Percentiles rank a stretch among this genome's conserved stretches.
These are phyloP conservation scores for Phytophthora pistaciae DNA, from an alignment of 352 stramenopile species.

Conservation along the genomic window DNA sequence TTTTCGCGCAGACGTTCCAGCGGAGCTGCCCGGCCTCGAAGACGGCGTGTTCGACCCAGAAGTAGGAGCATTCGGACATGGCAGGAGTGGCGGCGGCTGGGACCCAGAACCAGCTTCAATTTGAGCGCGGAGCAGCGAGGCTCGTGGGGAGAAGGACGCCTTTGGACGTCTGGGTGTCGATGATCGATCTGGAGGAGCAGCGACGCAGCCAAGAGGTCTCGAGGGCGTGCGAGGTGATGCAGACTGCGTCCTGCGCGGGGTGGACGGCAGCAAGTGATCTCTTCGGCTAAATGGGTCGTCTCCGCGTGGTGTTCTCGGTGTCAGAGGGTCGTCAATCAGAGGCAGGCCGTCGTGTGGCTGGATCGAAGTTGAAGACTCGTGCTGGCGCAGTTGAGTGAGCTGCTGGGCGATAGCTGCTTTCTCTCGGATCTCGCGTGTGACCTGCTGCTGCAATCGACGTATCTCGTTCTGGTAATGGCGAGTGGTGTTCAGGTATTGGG, in stretches of 20 bases:
- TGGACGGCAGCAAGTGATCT: constrained; percentile 8
- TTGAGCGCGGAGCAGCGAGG: constrained; percentile 30
- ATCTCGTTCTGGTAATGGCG: constrained; percentile 80
- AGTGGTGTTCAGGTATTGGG: constrained; percentile 44
- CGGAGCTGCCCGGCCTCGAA: constrained; percentile 20
- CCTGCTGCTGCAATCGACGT: constrained; percentile 66
- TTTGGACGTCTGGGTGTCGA: constrained; percentile 39
- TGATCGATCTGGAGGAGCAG: constrained; percentile 18
- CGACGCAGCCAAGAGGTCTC: constrained; percentile 4
- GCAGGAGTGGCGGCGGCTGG: constrained; percentile 1
- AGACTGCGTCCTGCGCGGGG: constrained; percentile 22
- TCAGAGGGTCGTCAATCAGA: constrained; percentile 6
- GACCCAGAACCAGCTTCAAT: background rate
- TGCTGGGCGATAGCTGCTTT: constrained; percentile 61
- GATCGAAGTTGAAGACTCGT: constrained; percentile 13
- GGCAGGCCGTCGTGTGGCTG: constrained; percentile 14
- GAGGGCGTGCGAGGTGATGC: constrained; percentile 22
- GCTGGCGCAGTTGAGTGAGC: constrained; percentile 40
- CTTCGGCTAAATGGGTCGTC: constrained; percentile 2
- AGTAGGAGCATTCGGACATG: constrained; percentile 2
- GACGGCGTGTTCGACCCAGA: constrained; percentile 9
- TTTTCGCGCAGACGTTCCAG: constrained; percentile 32
- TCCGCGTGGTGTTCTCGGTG: background rate
- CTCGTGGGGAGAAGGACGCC: constrained; percentile 55
- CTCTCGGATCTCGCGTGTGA: constrained; percentile 55